Base-by-base conservation (phyloP, 176 grass and related monocot species). In the Poa pratensis region DNA sequence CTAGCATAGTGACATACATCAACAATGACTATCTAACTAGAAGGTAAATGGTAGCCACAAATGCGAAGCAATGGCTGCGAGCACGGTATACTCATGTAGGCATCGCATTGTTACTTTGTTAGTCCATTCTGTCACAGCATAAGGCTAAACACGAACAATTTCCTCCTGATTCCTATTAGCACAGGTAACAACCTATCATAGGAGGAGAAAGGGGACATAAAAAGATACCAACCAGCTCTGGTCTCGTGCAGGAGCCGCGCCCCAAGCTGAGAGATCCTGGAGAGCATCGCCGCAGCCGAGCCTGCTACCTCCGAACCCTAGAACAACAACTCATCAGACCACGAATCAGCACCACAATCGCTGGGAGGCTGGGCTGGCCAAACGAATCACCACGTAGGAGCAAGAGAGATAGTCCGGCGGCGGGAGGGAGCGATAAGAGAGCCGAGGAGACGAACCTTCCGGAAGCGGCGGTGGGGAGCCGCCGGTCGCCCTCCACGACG, bases 211-310 rank as follows among this genome's bases (percentile, higher is more conserved):
- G 17, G 61, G 27, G 39, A 0, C n/a, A 24, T n/a, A 73, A 24
- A 14, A 49, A 67, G 64, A 28, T 26, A 86, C 71, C 18, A 32
- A 92, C 91, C 87, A 58, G 78, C 24, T 73, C 22, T 78, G 40
- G 23, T 58, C 54, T 90, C 84, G 27, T 58, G 85, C 63, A 85
- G 65, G 39, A 90, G 37, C 46, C 84, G 81, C 54, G 60, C 46
- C 34, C 84, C 87, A 7, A 92, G 54, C 65, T 64, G 91, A 3
- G 91, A 89, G 76, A 92, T 42, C 83, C 87, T 84, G 27, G 87
- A 82, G 5, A 92, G 51, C 87, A 92, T 92, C 59, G 50, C 60
- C 24, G 49, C 62, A 43, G 59, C 46, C 2, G 7, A 15, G 8
- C n/a, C 59, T 68, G 8, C 32, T 26, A 4, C 75, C 69, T 76